A percentile compares a stretch with the other conserved stretches of the same genome.
phyloP scores from a whole-genome alignment of 306 rosid genomes.

The Senna tora region DNA sequence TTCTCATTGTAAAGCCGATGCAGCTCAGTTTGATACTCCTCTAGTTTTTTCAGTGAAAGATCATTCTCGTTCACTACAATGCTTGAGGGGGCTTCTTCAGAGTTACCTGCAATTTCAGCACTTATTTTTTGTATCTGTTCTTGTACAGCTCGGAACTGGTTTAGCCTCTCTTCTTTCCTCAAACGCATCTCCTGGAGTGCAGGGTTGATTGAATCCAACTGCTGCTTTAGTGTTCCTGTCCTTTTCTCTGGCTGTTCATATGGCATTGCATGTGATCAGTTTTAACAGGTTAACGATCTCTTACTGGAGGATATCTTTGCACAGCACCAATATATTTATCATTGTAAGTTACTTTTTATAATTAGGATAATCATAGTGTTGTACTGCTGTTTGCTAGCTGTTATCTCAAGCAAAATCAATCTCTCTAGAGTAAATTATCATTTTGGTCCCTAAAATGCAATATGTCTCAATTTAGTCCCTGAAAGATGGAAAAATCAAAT shows the following conservation, averaged over 20 bases:
- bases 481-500: too few species aligned
- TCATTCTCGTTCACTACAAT: slow-evolving; percentile 75
- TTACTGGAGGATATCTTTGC: slow-evolving; percentile 26
- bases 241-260: slow-evolving; percentile 86
- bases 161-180: slow-evolving; percentile 89
- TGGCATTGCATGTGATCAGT: slow-evolving; percentile 34
- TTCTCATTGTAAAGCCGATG: slow-evolving; percentile 77
- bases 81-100: slow-evolving; percentile 49
- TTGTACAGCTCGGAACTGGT: slow-evolving; percentile 74
- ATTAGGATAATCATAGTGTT: slow-evolving; percentile 19
- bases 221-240: slow-evolving; percentile 86
- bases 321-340: background rate
- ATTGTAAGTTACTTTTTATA: slow-evolving; percentile 23
- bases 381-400: slow-evolving; percentile 10
- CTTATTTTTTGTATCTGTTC: slow-evolving; percentile 77
- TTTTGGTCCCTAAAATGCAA: too few species aligned
- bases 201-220: slow-evolving; percentile 91
- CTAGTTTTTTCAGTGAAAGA: slow-evolving; percentile 84
- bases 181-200: slow-evolving; percentile 78
- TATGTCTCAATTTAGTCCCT: too few species aligned
- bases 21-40: slow-evolving; percentile 79
- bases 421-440: too few species aligned
- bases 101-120: slow-evolving; percentile 80
- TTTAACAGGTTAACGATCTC: slow-evolving; percentile 25
- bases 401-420: background rate